Evolutionary conservation across 1,284 basidiomycete genomes (phyloP).

Genomic region (Stereum hirsutum): DNA sequence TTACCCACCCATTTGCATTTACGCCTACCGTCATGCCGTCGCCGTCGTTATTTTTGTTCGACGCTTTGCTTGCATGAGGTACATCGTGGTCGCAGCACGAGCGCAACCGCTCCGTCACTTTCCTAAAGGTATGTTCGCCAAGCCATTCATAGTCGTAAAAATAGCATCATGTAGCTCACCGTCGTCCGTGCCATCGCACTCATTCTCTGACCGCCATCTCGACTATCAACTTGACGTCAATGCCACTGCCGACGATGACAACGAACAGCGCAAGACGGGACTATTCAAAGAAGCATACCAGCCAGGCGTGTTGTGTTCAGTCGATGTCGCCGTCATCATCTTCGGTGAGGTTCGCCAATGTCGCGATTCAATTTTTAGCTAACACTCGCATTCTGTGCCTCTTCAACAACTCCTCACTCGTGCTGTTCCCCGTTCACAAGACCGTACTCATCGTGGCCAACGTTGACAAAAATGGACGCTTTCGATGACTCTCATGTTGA

Average conservation of each 20-base stretch:
- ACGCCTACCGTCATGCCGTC: not conserved
- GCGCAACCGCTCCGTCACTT: conserved; percentile 85
- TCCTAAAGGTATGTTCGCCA: too few species aligned
- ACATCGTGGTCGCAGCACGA: conserved; percentile 61
- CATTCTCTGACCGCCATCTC: conserved; percentile 18
- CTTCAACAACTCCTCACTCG: too few species aligned
- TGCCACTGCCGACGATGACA: conserved; percentile 13
- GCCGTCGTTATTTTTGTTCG: too few species aligned
- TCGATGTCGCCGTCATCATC: conserved; percentile 63
- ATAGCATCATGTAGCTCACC: conserved; percentile 27
- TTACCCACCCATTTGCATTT: conserved; percentile 11
- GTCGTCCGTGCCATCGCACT: conserved; percentile 9
- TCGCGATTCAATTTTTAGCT: conserved; percentile 8
- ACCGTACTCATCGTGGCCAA: too few species aligned
- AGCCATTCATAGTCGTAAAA: too few species aligned
- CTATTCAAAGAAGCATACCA: conserved; percentile 90
- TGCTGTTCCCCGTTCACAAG: not conserved
- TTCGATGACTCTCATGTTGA: too few species aligned
- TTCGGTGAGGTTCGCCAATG: conserved; percentile 32
- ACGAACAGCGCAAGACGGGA: conserved; percentile 71
- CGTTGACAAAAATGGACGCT: too few species aligned
- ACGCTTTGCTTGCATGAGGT: too few species aligned
- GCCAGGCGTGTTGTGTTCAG: conserved; percentile 70
- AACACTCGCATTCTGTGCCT: not conserved
- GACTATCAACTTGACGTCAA: conserved; percentile 23